Evolutionary conservation across 208 protist species (phyloP).

Genomic region (Kentomonas sorsogonicus): DNA sequence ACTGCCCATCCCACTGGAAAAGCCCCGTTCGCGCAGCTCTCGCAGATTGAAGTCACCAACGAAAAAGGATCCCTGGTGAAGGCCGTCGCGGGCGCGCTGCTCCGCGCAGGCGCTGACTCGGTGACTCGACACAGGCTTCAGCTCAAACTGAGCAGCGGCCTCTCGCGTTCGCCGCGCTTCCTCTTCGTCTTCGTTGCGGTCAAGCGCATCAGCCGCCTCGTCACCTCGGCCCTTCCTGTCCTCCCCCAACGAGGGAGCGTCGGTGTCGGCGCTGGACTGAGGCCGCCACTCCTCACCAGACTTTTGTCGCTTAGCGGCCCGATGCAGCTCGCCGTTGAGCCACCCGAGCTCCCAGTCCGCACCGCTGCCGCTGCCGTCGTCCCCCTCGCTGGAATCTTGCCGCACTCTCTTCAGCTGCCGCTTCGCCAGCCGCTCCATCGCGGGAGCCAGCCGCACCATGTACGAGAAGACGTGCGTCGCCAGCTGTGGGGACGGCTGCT

Average conservation of each 20-base stretch:
- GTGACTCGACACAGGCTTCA: slow-evolving; percentile 32
- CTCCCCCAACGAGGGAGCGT: no score
- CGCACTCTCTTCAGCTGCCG: slow-evolving; percentile 41
- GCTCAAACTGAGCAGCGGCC: slow-evolving; percentile 32
- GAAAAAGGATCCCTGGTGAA: slow-evolving; percentile 81
- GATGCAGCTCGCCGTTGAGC: slow-evolving; percentile 67
- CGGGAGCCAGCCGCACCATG: slow-evolving; percentile 58
- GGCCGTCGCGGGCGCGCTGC: slow-evolving; percentile 35
- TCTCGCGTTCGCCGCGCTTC: slow-evolving; percentile 21
- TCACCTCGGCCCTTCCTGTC: neutral
- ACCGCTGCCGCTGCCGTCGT: slow-evolving; percentile 56
- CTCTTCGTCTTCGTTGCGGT: slow-evolving; percentile 22
- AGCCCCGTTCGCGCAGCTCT: slow-evolving; percentile 43
- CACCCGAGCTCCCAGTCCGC: slow-evolving; percentile 84
- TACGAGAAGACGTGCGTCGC: slow-evolving; percentile 84
- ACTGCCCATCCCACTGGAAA: slow-evolving; percentile 48
- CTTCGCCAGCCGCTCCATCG: no score
- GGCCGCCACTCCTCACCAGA: no score
- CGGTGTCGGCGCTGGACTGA: no score
- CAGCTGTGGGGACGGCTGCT: no score
- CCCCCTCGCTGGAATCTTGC: slow-evolving; percentile 38
- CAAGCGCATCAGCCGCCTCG: neutral
- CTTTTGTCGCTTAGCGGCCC: slow-evolving; percentile 9
- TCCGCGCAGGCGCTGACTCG: slow-evolving; percentile 55
- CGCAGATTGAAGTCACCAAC: slow-evolving; percentile 69